These are phyloP conservation scores for Hippophae tibetana DNA, from an alignment of 306 rosid genomes.

Conservation along the genomic window DNA sequence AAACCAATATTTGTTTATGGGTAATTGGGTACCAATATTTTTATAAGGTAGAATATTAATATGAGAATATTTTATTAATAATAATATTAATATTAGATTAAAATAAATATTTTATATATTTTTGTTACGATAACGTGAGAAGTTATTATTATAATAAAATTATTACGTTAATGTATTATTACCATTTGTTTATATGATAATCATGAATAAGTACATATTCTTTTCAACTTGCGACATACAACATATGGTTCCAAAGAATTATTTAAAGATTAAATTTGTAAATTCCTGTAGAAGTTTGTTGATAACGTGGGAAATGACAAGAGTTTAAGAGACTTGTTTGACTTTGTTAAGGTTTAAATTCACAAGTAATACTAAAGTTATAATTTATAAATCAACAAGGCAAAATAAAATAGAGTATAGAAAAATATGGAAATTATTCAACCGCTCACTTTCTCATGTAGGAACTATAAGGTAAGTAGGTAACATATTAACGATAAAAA, in stretches of 20 bases:
- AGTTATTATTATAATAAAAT: too few species aligned
- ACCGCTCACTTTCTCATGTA: slow-evolving; percentile 57
- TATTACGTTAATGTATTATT: too few species aligned
- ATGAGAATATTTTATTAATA: too few species aligned
- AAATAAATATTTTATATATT: too few species aligned
- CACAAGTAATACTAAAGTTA: background rate
- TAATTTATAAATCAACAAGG: slow-evolving; percentile 6
- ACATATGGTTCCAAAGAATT: background rate
- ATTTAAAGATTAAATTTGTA: background rate
- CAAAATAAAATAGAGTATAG: background rate
- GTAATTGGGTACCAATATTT: too few species aligned
- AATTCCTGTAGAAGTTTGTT: slow-evolving; percentile 22
- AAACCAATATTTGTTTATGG: too few species aligned
- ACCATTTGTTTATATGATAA: background rate
- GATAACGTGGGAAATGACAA: slow-evolving; percentile 30
- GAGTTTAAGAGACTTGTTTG: slow-evolving; percentile 30
- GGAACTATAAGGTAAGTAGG: slow-evolving; percentile 7
- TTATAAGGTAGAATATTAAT: too few species aligned
- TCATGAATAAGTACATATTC: background rate
- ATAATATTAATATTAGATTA: too few species aligned
- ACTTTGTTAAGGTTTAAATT: slow-evolving; percentile 33
- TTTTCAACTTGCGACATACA: background rate
- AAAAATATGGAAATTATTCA: slow-evolving; percentile 26
- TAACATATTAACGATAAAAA: too few species aligned
- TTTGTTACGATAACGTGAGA: too few species aligned